Percentiles rank a stretch among this genome's conserved stretches.
Conservation (phyloP, 2,329 filamentous ascomycete genomes). For the Alternaria longipes region DNA sequence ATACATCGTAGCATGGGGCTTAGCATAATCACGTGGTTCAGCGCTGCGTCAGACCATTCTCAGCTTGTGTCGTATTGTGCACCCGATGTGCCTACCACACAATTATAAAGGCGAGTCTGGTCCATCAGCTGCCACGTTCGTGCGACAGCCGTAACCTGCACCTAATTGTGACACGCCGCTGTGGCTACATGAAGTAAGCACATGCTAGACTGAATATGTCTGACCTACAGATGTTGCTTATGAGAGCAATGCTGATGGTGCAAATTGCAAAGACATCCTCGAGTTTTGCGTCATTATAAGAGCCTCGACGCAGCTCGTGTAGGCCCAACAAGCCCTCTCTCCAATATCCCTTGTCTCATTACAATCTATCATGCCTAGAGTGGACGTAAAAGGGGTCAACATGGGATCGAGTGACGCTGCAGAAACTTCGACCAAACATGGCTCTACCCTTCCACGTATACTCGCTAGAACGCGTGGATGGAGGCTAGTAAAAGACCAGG, state of each 20-base stretch:
- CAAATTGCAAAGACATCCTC: slow-evolving; percentile 6
- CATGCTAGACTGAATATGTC: slow-evolving; percentile 3
- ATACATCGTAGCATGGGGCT: slow-evolving; percentile 4
- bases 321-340: slow-evolving; percentile 4
- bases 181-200: slow-evolving; percentile 4
- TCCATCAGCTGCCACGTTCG: slow-evolving; percentile 1
- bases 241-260: slow-evolving; percentile 4
- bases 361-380: slow-evolving; percentile 5
- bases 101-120: slow-evolving; percentile 3
- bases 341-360: slow-evolving; percentile 4
- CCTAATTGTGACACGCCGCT: slow-evolving; percentile 4
- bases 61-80: slow-evolving; percentile 4
- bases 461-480: slow-evolving; percentile 3
- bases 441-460: slow-evolving; percentile 3
- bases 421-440: slow-evolving; percentile 3
- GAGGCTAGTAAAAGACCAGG: slow-evolving; percentile 4
- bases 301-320: slow-evolving; percentile 4
- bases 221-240: slow-evolving; percentile 6
- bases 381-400: slow-evolving; percentile 1
- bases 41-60: slow-evolving; percentile 4
- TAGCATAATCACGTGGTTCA: slow-evolving; percentile 3
- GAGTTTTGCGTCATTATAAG: slow-evolving; percentile 4
- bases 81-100: slow-evolving; percentile 5
- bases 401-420: slow-evolving; percentile 1
- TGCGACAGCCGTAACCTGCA: slow-evolving; percentile 2